phyloP scores from a whole-genome alignment of 371 early-diverging fungal species.

The Synchytrium microbalum region DNA sequence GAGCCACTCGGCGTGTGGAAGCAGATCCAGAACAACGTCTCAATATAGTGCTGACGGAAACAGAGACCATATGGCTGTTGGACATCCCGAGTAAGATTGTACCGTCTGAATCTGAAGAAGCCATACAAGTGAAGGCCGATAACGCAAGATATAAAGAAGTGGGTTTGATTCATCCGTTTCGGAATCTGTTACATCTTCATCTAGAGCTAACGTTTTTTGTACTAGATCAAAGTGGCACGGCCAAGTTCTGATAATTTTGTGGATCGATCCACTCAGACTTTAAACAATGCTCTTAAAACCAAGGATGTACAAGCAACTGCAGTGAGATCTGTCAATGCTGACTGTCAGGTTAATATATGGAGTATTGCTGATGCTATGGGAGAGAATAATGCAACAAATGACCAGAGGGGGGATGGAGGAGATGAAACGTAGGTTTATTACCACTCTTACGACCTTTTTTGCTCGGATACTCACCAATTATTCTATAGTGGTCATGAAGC shows the following conservation, averaged over 20 bases:
- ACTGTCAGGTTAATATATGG: slow-evolving; percentile 35
- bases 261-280: slow-evolving; percentile 36
- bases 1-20: background rate
- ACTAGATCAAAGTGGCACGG: slow-evolving; percentile 19
- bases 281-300: slow-evolving; percentile 30
- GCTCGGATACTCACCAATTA: background rate
- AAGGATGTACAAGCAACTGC: slow-evolving; percentile 42
- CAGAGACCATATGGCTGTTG: slow-evolving; percentile 31
- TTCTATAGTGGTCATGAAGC: too few relatives aligned
- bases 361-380: slow-evolving; percentile 32
- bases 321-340: slow-evolving; percentile 23
- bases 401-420: slow-evolving; percentile 5
- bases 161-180: background rate
- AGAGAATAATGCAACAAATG: background rate
- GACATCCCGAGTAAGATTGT: slow-evolving; percentile 35
- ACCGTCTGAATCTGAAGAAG: slow-evolving; percentile 32
- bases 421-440: background rate
- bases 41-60: slow-evolving; percentile 34
- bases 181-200: background rate
- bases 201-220: slow-evolving; percentile 1
- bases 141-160: slow-evolving; percentile 42
- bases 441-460: background rate
- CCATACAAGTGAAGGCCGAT: slow-evolving; percentile 21
- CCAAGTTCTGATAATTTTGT: slow-evolving; percentile 39
- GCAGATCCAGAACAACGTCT: slow-evolving; percentile 13